Conservation (phyloP, 139 green algal species). For the Picocystis salinarum region DNA sequence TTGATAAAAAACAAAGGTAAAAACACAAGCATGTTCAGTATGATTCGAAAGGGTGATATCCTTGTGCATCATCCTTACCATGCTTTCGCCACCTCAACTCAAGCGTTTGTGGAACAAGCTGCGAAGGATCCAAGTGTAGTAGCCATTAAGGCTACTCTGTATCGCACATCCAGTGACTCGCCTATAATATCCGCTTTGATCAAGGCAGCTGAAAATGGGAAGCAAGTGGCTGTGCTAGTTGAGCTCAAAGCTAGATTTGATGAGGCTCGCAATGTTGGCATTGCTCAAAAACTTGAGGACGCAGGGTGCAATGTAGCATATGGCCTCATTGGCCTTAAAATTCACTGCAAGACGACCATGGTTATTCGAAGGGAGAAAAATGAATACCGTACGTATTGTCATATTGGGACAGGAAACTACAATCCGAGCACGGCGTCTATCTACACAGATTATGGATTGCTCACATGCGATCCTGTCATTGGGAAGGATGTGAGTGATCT, state of each 20-base stretch:
- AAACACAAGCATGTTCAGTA: conserved; percentile 20
- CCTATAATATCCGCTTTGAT: conserved; percentile 30
- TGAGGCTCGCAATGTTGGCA: conserved; percentile 30
- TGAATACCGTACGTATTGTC: conserved; percentile 23
- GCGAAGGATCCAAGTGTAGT: conserved; percentile 25
- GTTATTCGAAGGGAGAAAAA: conserved; percentile 22
- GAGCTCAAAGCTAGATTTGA: conserved; percentile 44
- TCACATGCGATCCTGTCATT: conserved; percentile 25
- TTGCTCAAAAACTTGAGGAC: conserved; percentile 26
- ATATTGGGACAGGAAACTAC: conserved; percentile 47
- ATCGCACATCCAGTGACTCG: conserved; percentile 24
- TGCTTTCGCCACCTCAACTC: conserved; percentile 23
- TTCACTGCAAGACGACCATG: conserved; percentile 32
- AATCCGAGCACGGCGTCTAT: conserved; percentile 31
- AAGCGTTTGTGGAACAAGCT: conserved; percentile 28
- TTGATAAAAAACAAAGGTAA: neutral
- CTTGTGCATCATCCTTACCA: conserved; percentile 40
- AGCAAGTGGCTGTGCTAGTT: conserved; percentile 36
- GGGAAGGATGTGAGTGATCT: conserved; percentile 30
- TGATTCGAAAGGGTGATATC: conserved; percentile 19
- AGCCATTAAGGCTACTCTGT: conserved; percentile 40
- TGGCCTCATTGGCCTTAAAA: conserved; percentile 39
- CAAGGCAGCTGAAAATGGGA: conserved; percentile 27
- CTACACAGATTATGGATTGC: conserved; percentile 35
- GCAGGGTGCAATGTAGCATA: conserved; percentile 40